A percentile compares a stretch with the other conserved stretches of the same genome.
phyloP scores from a whole-genome alignment of 2,329 filamentous ascomycete genomes.

The Alternaria panax region DNA sequence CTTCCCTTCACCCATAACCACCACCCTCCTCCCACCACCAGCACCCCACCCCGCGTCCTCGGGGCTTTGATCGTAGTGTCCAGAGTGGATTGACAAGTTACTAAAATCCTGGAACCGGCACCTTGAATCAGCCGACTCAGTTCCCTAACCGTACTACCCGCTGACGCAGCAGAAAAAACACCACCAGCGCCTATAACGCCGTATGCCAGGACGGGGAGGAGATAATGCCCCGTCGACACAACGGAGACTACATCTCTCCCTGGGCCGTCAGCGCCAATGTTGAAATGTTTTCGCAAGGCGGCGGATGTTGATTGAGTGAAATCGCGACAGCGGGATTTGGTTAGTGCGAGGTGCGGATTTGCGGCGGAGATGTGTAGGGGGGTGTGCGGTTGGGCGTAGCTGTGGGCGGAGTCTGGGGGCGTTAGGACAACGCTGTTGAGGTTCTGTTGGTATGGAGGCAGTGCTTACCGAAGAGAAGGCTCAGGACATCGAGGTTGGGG shows the following conservation, averaged over 20 bases:
- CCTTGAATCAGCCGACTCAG: conserved; percentile 58
- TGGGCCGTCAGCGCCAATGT: conserved; percentile 59
- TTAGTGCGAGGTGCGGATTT: conserved; percentile 62
- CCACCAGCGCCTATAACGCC: conserved; percentile 66
- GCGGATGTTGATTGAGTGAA: conserved; percentile 63
- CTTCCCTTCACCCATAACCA: conserved; percentile 58
- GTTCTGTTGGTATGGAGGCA: too few relatives aligned
- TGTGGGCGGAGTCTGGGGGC: conserved; percentile 43
- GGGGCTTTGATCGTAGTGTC: conserved; percentile 57
- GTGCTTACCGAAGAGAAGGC: conserved; percentile 51
- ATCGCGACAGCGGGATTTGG: conserved; percentile 58
- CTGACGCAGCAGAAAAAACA: conserved; percentile 64
- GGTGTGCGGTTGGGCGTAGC: conserved; percentile 56
- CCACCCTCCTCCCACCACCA: conserved; percentile 53
- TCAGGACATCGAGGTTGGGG: conserved; percentile 52
- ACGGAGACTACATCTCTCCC: conserved; percentile 61
- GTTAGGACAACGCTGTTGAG: too few relatives aligned
- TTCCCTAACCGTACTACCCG: conserved; percentile 60
- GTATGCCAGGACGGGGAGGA: conserved; percentile 63
- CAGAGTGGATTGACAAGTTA: conserved; percentile 59
- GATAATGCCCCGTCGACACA: conserved; percentile 64
- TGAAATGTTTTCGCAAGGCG: conserved; percentile 62
- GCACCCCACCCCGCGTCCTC: conserved; percentile 54
- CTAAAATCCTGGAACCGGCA: conserved; percentile 53
- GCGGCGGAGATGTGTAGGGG: conserved; percentile 65